Evolutionary conservation across 495 filamentous ascomycete species (phyloP).

Genomic region (Saxophila tyrrhenica): DNA sequence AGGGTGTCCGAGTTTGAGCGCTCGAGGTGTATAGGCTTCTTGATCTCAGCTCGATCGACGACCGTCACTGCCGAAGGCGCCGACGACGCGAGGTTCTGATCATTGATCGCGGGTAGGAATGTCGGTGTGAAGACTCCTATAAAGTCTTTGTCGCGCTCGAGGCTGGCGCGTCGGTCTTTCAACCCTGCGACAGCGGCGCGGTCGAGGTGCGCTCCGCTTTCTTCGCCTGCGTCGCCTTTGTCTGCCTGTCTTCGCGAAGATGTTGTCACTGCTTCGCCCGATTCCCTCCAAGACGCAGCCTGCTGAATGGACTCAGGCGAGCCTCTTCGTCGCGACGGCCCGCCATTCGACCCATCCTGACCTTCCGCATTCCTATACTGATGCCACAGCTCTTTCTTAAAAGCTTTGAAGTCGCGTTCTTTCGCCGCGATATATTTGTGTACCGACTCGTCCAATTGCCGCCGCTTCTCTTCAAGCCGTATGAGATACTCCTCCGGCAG

Average conservation of each 20-base stretch:
- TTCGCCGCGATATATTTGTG: constrained; percentile 19
- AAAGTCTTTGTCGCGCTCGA: constrained; percentile 16
- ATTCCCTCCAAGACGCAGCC: too few species aligned
- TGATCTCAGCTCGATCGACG: not conserved
- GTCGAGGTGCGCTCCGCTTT: not conserved
- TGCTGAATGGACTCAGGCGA: not conserved
- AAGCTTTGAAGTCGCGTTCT: constrained; percentile 19
- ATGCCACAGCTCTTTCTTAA: constrained; percentile 6
- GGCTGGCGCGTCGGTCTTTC: constrained; percentile 3
- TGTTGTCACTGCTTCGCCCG: not conserved
- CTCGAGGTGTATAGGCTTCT: not conserved
- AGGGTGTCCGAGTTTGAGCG: constrained; percentile 9
- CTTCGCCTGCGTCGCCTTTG: not conserved
- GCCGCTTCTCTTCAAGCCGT: constrained; percentile 18
- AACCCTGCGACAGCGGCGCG: not conserved
- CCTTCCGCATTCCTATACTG: not conserved
- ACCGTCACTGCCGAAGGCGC: constrained; percentile 2
- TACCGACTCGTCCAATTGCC: constrained; percentile 20
- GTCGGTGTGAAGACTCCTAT: constrained; percentile 17
- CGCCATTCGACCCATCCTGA: not conserved
- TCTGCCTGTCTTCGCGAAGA: not conserved
- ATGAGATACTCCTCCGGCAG: constrained; percentile 17
- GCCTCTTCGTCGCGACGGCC: not conserved
- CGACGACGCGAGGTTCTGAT: constrained; percentile 8
- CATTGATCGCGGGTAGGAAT: constrained; percentile 13